Evolutionary conservation across 2,329 filamentous ascomycete genomes (phyloP), one percentile per base, ranked within the genome.

Genomic region (Fusarium sp.): DNA sequence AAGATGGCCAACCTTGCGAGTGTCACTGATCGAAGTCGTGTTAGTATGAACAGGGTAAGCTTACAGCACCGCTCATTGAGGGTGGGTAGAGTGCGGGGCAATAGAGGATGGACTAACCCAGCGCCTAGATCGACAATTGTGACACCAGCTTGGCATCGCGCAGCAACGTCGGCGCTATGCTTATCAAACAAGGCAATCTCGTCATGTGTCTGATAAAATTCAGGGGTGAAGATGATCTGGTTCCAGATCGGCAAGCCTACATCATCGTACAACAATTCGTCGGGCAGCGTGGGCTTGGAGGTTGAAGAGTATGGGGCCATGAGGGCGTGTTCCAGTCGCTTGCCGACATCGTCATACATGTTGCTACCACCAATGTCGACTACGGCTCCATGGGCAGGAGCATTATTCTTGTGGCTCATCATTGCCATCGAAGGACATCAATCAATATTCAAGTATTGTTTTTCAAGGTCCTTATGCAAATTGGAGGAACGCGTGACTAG

Each of bases 171-270:
- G n/a, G 67, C 55, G 10, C 81, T 81, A 68, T 83, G 74, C 52
- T 70, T 59, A 38, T 81, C 71, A 37, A 83, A 80, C 4, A 83
- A 68, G 11, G 67, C 73, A 23, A 81, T 81, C 73, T 83, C 82
- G 38, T 83, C 82, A 33, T 80, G 78, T 5, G 82, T 82, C 64
- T 83, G 82, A 62, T 83, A 83, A 63, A 82, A 83, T 42, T 82
- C 77, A 3, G 76, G 71, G 1, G 76, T 81, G 66, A 78, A 81
- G 58, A 83, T 83, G 61, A 83, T 83, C 13, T 81, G 62, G 48
- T 81, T 81, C 82, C 82, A 83, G 65, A 83, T 81, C 9, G 73
- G 70, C 50, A 83, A 73, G 3, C 82, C 82, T 8, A 73, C 54
- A 56, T 82, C 81, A 62, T 81, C 76, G 65, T 83, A 83, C 48